Conservation (phyloP, 768 basidiomycete genomes). For the Cystobasidium tubakii region DNA sequence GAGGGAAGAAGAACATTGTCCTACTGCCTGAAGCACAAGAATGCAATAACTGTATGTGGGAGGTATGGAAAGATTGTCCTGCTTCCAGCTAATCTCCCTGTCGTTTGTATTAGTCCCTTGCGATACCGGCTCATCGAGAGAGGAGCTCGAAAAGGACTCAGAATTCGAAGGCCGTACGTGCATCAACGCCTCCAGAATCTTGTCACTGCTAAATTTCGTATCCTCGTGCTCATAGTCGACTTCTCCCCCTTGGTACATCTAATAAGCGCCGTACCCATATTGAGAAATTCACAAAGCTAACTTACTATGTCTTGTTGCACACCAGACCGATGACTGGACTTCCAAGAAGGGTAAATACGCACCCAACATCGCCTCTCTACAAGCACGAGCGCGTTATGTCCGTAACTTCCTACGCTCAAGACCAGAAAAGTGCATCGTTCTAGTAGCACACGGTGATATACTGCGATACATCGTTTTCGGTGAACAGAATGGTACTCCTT, state of each 20-base stretch:
- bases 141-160: conserved; percentile 40
- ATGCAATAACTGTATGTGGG: conserved; percentile 38
- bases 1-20: conserved; percentile 40
- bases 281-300: too few relatives aligned
- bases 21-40: conserved; percentile 48
- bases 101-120: conserved; percentile 34
- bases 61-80: neutral
- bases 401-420: conserved; percentile 47
- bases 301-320: too few relatives aligned
- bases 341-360: conserved; percentile 47
- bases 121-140: conserved; percentile 38
- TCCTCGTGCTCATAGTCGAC: conserved; percentile 15
- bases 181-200: too few relatives aligned
- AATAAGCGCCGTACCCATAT: too few relatives aligned
- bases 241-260: conserved; percentile 15
- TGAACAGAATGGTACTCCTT: conserved; percentile 38
- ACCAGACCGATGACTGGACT: conserved; percentile 45
- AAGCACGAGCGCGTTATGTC: conserved; percentile 41
- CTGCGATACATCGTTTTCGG: conserved; percentile 45
- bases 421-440: conserved; percentile 48
- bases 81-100: neutral
- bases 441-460: conserved; percentile 49
- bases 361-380: conserved; percentile 1
- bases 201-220: too few relatives aligned
- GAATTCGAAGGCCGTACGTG: conserved; percentile 41